Evolutionary conservation across 148 eudicot species (phyloP).

Genomic region (Rhododendron vialii): DNA sequence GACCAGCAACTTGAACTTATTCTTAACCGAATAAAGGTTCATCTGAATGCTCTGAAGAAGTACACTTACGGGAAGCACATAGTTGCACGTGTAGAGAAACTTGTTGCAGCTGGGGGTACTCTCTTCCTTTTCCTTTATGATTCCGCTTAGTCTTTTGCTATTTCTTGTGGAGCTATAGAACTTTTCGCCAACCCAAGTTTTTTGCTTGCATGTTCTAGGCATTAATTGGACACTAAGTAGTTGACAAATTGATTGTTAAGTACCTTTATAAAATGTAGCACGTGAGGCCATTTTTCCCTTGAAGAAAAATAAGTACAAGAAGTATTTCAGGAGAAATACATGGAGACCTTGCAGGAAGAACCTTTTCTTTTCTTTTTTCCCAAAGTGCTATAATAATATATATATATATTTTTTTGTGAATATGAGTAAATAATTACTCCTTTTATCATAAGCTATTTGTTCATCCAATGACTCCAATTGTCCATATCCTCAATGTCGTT

Average conservation of each 20-base stretch:
- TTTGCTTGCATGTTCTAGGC: background rate
- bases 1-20: conserved; percentile 82
- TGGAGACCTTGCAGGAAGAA: background rate
- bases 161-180: background rate
- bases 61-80: conserved; percentile 95
- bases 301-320: background rate
- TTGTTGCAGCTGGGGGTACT: conserved; percentile 91
- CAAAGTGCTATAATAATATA: background rate
- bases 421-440: background rate
- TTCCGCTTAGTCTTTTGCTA: background rate
- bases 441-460: background rate
- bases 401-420: background rate
- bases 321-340: background rate
- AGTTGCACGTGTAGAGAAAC: conserved; percentile 97
- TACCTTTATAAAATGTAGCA: background rate
- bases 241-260: background rate
- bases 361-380: background rate
- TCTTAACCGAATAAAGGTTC: conserved; percentile 75
- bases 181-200: background rate
- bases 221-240: background rate
- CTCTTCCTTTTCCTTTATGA: background rate
- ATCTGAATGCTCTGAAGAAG: conserved; percentile 81
- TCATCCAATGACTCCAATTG: background rate
- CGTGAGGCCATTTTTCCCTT: background rate
- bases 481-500: background rate